These are phyloP conservation scores for Pseudonectria foliicola DNA, from an alignment of 2,329 filamentous ascomycete species.

Conservation along the genomic window DNA sequence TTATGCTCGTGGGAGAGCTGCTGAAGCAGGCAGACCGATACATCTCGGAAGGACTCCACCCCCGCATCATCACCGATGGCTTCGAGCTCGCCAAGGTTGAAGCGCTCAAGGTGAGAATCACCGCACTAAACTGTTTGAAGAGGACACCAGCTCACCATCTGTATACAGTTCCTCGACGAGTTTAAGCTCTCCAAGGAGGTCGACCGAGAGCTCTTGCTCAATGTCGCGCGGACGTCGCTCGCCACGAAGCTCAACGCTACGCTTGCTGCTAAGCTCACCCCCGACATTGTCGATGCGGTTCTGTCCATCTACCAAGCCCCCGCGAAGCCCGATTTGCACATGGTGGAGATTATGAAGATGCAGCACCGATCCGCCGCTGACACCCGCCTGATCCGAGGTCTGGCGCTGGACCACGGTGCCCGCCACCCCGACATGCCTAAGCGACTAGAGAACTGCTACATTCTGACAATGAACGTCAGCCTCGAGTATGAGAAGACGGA, in stretches of 20 bases:
- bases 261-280: slow-evolving; percentile 84
- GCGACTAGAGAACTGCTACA: slow-evolving; percentile 88
- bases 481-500: slow-evolving; percentile 98
- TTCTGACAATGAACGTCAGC: slow-evolving; percentile 92
- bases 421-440: slow-evolving; percentile 98
- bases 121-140: neutral
- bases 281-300: slow-evolving; percentile 93
- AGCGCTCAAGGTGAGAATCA: slow-evolving; percentile 63
- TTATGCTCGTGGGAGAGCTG: slow-evolving; percentile 90
- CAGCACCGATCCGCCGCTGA: slow-evolving; percentile 95
- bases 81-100: slow-evolving; percentile 96
- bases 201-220: slow-evolving; percentile 88
- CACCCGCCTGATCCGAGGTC: slow-evolving; percentile 87
- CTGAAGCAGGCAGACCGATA: slow-evolving; percentile 96
- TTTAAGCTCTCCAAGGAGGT: slow-evolving; percentile 89
- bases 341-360: slow-evolving; percentile 99
- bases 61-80: slow-evolving; percentile 91
- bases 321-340: slow-evolving; percentile 92
- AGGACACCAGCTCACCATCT: slow-evolving; percentile 5
- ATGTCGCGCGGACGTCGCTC: slow-evolving; percentile 87
- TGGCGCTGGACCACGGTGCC: slow-evolving; percentile 91
- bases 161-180: slow-evolving; percentile 70
- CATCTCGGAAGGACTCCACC: slow-evolving; percentile 94
- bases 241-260: slow-evolving; percentile 89
- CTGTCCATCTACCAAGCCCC: slow-evolving; percentile 86